These are phyloP conservation scores for Nasturtium officinale DNA, from an alignment of 345 rosid species.

Conservation along the genomic window DNA sequence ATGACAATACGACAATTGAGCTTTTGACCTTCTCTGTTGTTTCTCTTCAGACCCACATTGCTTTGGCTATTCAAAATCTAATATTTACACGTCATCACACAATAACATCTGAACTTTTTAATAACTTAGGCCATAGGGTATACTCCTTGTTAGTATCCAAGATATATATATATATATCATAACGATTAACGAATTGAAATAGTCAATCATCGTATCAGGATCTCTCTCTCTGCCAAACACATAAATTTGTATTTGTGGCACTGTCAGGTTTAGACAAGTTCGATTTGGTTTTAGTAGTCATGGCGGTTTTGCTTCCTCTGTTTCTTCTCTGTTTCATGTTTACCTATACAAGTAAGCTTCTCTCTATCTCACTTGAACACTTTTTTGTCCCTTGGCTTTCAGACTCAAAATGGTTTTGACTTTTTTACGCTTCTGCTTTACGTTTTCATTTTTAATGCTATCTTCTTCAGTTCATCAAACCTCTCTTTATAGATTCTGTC, in stretches of 20 bases:
- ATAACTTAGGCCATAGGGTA: background rate
- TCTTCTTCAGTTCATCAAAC: background rate
- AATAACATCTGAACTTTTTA: background rate
- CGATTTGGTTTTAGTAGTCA: conserved; percentile 34
- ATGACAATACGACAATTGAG: conserved; percentile 25
- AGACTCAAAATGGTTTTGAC: background rate
- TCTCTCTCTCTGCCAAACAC: conserved; percentile 27
- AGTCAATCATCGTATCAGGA: conserved; percentile 17
- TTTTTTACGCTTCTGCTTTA: background rate
- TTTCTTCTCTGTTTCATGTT: conserved; percentile 56
- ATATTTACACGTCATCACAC: conserved; percentile 43
- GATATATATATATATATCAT: background rate
- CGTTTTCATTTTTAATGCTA: background rate
- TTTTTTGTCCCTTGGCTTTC: background rate
- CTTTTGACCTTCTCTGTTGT: conserved; percentile 33
- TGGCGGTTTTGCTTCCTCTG: conserved; percentile 57
- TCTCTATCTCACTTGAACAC: background rate
- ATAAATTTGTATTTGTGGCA: background rate
- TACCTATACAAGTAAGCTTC: conserved; percentile 70
- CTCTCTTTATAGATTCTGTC: background rate
- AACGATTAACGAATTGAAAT: background rate
- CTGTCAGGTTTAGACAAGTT: conserved; percentile 4
- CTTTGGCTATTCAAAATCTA: conserved; percentile 22
- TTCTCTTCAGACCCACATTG: conserved; percentile 12
- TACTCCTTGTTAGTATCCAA: conserved; percentile 23